phyloP scores from a whole-genome alignment of 345 rosid species.

The Hypericum perforatum region DNA sequence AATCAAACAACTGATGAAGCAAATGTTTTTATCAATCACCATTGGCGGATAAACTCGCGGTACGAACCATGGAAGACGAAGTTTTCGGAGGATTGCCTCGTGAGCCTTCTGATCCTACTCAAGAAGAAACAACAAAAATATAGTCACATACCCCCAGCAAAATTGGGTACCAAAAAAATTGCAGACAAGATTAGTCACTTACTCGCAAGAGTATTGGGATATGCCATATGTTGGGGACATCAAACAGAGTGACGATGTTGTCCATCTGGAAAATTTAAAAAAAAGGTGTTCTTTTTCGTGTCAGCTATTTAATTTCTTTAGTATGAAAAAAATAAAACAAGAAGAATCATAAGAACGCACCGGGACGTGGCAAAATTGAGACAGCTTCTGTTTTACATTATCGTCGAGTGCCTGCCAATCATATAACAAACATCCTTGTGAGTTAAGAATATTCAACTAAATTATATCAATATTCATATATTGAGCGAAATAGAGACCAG shows the following conservation, averaged over 20 bases:
- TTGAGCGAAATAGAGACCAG: constrained; percentile 27
- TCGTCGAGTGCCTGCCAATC: constrained; percentile 72
- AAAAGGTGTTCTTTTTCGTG: too few species aligned
- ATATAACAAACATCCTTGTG: constrained; percentile 3
- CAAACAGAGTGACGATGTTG: constrained; percentile 68
- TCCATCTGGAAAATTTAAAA: constrained; percentile 50
- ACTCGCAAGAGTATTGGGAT: constrained; percentile 83
- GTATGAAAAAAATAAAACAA: constrained; percentile 11
- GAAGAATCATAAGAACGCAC: constrained; percentile 28
- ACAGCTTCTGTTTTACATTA: constrained; percentile 71
- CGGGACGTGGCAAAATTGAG: constrained; percentile 87
- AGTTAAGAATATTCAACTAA: neutral
- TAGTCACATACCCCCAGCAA: too few species aligned
- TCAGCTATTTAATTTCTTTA: neutral
- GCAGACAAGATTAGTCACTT: constrained; percentile 16
- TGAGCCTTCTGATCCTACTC: constrained; percentile 92
- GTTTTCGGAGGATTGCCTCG: constrained; percentile 65
- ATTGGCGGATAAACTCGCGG: neutral
- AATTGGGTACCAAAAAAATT: neutral
- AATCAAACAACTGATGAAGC: constrained; percentile 3
- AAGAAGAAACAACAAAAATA: neutral
- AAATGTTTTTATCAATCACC: neutral
- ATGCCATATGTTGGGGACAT: constrained; percentile 96
- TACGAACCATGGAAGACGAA: constrained; percentile 64
- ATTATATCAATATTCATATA: constrained; percentile 7